Conservation (phyloP, 768 basidiomycete genomes). For the Hydnum rufescens region DNA sequence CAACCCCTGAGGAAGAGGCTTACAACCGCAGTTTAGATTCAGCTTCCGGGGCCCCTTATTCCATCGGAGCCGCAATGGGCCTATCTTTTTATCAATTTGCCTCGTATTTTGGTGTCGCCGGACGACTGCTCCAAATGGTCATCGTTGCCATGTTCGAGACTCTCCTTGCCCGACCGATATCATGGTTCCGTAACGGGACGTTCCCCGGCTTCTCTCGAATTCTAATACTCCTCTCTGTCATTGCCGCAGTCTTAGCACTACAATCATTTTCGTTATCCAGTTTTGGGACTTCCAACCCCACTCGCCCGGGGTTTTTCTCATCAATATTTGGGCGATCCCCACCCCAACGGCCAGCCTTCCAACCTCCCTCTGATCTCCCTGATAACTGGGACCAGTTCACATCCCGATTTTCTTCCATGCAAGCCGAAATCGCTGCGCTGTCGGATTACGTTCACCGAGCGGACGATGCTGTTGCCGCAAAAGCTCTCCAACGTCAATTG, state of each 20-base stretch:
- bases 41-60: neutral
- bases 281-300: neutral
- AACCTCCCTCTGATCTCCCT: neutral
- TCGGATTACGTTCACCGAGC: neutral
- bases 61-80: neutral
- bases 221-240: neutral
- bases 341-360: neutral
- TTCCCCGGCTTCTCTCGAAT: neutral
- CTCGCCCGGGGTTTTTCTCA: neutral
- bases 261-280: neutral
- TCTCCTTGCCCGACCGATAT: neutral
- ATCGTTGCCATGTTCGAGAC: neutral
- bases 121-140: neutral
- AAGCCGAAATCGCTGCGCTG: neutral
- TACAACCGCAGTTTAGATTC: no score
- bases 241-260: neutral
- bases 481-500: neutral
- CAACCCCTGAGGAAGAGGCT: constrained; percentile 10
- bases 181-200: neutral
- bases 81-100: no score
- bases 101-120: neutral
- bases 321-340: neutral
- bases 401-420: neutral
- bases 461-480: neutral
- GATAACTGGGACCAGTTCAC: neutral